Conservation (phyloP, 345 rosid genomes). For the Moringa oleifera region DNA sequence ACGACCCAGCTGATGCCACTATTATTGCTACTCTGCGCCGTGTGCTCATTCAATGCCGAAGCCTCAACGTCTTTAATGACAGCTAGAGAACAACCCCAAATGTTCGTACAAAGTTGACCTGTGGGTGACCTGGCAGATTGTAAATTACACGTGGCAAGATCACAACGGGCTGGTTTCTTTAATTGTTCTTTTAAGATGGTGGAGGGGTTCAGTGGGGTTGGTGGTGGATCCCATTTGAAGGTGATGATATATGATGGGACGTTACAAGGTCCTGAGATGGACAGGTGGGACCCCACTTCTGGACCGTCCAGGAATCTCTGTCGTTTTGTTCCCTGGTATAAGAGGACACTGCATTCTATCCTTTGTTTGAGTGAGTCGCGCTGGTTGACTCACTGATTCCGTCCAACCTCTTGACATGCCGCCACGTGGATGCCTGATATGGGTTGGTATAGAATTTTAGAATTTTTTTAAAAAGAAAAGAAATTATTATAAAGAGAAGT, state of each 20-base stretch:
- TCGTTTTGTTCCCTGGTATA: slow-evolving; percentile 34
- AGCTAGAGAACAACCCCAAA: slow-evolving; percentile 14
- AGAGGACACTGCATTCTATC: slow-evolving; percentile 6
- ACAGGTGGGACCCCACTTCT: slow-evolving; percentile 3
- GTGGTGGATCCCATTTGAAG: no score
- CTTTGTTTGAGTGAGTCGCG: neutral
- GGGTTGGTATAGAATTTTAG: no score
- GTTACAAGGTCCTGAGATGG: neutral
- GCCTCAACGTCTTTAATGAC: neutral
- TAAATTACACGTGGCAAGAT: slow-evolving; percentile 16
- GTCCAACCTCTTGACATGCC: neutral
- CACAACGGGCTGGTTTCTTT: neutral
- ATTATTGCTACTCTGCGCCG: slow-evolving; percentile 11
- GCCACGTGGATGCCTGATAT: neutral
- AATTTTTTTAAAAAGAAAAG: no score
- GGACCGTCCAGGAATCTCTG: slow-evolving; percentile 45
- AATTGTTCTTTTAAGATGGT: neutral
- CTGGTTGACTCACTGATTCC: neutral
- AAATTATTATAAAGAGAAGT: no score
- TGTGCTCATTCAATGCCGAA: neutral
- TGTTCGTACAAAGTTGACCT: slow-evolving; percentile 7
- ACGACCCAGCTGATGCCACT: neutral
- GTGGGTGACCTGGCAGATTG: neutral
- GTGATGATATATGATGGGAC: slow-evolving; percentile 26
- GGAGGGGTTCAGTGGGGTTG: neutral